A percentile compares a stretch with the other conserved stretches of the same genome.
phyloP scores from a whole-genome alignment of 116 monocot genomes.

The Dioscorea cayenensis region DNA sequence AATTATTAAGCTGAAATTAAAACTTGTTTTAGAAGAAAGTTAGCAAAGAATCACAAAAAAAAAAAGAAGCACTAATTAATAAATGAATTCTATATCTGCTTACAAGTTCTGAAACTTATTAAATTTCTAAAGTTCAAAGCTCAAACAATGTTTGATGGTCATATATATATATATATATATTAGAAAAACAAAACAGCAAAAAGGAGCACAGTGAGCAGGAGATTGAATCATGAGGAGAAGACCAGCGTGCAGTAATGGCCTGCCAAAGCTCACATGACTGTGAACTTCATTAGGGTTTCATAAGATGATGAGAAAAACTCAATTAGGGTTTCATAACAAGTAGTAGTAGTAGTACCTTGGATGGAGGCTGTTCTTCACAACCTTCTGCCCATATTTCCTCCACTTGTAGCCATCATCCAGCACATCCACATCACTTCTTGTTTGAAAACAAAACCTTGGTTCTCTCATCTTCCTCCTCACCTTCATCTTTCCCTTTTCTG shows the following conservation, averaged over 20 bases:
- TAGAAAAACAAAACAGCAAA: background rate
- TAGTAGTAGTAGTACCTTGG: conserved; percentile 45
- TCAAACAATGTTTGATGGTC: no score
- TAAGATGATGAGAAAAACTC: background rate
- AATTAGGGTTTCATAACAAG: background rate
- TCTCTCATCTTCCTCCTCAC: conserved; percentile 76
- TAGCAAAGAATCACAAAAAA: no score
- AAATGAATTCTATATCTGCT: no score
- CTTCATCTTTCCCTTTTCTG: conserved; percentile 49
- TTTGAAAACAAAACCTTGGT: conserved; percentile 95
- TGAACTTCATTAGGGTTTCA: background rate
- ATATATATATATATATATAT: no score
- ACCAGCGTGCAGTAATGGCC: background rate
- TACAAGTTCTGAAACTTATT: no score
- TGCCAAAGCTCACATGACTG: no score
- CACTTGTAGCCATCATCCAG: conserved; percentile 95
- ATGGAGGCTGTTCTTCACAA: conserved; percentile 92
- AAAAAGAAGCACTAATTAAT: no score
- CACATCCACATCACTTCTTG: conserved; percentile 88
- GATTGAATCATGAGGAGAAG: background rate
- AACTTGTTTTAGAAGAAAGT: no score
- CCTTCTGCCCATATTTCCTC: conserved; percentile 96
- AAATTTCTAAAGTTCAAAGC: no score
- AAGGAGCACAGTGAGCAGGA: background rate
- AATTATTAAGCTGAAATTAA: no score